Conservation (phyloP, 2,329 filamentous ascomycete species). For the Sclerotinia subarctica region DNA sequence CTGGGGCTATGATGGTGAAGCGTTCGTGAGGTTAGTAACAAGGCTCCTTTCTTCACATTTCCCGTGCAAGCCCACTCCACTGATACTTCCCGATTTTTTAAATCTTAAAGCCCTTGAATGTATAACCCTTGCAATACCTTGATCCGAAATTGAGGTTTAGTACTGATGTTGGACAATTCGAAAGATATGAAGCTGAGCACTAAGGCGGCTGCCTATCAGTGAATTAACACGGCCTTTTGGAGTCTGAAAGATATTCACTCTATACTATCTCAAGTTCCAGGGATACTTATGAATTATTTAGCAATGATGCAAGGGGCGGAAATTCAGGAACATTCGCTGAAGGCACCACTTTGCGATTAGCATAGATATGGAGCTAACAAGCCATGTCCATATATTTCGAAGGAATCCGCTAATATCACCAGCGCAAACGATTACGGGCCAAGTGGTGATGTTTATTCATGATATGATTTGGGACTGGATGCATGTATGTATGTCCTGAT, state of each 20-base stretch:
- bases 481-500: rapidly evolving
- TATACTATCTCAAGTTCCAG: background rate
- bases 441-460: background rate
- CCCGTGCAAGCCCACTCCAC: no score
- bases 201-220: no score
- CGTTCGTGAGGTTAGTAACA: no score
- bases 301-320: background rate
- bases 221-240: background rate
- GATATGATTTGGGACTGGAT: rapidly evolving
- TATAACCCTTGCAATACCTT: no score
- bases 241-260: rapidly evolving
- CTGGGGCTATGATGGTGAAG: no score
- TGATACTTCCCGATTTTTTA: no score
- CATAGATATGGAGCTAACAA: background rate
- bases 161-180: no score
- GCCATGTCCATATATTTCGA: background rate
- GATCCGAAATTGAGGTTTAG: no score
- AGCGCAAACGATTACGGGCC: background rate
- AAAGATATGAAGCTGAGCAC: no score
- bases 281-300: background rate
- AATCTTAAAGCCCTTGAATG: no score
- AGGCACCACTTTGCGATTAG: background rate
- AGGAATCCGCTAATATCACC: background rate
- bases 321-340: background rate
- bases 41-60: no score